Evolutionary conservation across 208 protist genomes (phyloP).

Genomic region (Wallacemonas sp.): DNA sequence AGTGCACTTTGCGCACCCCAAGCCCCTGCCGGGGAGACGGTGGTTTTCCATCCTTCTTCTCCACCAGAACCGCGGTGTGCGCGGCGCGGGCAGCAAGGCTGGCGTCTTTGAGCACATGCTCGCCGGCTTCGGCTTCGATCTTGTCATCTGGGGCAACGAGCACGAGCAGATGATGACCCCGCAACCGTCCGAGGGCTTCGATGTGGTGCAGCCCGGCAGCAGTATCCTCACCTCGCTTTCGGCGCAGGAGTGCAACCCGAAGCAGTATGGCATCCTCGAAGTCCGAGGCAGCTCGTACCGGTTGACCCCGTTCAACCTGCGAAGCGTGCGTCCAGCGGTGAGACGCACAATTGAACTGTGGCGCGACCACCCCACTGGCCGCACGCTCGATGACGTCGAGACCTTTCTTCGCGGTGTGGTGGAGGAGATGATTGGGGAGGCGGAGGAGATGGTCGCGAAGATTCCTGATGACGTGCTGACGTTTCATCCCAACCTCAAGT

Average conservation of each 20-base stretch:
- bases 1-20: slow-evolving; percentile 91
- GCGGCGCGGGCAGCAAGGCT: slow-evolving; percentile 62
- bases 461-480: slow-evolving; percentile 78
- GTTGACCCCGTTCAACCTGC: slow-evolving; percentile 85
- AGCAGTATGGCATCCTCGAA: slow-evolving; percentile 92
- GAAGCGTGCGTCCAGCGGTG: slow-evolving; percentile 93
- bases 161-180: slow-evolving; percentile 97
- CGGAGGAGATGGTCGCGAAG: slow-evolving; percentile 55
- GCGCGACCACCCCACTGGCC: slow-evolving; percentile 44
- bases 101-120: slow-evolving; percentile 95
- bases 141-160: slow-evolving; percentile 99
- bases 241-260: slow-evolving; percentile 93
- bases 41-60: slow-evolving; percentile 98
- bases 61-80: slow-evolving; percentile 97
- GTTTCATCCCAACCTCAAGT: slow-evolving; percentile 83
- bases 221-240: slow-evolving; percentile 94
- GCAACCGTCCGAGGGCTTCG: slow-evolving; percentile 69
- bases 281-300: slow-evolving; percentile 78
- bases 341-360: slow-evolving; percentile 81
- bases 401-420: slow-evolving; percentile 71
- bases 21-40: slow-evolving; percentile 33
- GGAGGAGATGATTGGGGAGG: slow-evolving; percentile 78
- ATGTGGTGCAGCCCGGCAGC: slow-evolving; percentile 97
- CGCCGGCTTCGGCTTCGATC: slow-evolving; percentile 89
- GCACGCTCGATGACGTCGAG: slow-evolving; percentile 84